Conservation (phyloP, 306 rosid species). For the Vachellia pachyceras region DNA sequence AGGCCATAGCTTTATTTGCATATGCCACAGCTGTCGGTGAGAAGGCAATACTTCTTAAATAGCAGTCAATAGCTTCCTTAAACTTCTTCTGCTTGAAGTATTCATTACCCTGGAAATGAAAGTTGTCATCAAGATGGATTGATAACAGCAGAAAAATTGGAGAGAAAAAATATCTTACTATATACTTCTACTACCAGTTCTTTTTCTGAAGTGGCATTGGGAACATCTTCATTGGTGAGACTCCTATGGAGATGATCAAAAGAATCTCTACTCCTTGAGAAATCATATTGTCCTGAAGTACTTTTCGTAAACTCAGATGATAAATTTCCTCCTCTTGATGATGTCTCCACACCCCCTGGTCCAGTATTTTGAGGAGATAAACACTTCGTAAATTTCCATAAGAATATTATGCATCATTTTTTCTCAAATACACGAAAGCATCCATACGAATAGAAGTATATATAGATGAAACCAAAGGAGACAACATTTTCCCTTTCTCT, state of each 20-base stretch:
- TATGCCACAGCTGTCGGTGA: conserved; percentile 92
- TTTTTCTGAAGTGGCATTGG: conserved; percentile 90
- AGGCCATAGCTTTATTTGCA: conserved; percentile 97
- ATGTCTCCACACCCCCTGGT: conserved; percentile 39
- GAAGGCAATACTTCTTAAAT: conserved; percentile 91
- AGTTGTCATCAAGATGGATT: conserved; percentile 32
- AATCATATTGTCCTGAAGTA: conserved; percentile 52
- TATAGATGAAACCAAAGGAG: not conserved
- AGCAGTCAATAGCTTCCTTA: conserved; percentile 88
- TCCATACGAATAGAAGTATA: not conserved
- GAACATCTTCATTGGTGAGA: conserved; percentile 62
- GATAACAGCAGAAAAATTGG: conserved; percentile 20
- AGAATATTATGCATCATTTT: conserved; percentile 31
- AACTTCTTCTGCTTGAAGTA: conserved; percentile 91
- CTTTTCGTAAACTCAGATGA: conserved; percentile 41
- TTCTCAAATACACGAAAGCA: not conserved
- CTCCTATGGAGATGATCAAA: conserved; percentile 48
- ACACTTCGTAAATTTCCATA: conserved; percentile 37
- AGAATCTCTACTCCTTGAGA: conserved; percentile 52
- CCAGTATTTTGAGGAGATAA: conserved; percentile 50
- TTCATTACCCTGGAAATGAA: conserved; percentile 80
- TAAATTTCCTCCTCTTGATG: conserved; percentile 42
- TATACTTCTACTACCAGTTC: conserved; percentile 61
- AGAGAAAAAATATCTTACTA: conserved; percentile 8
- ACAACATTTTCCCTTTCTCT: not conserved